phyloP scores from a whole-genome alignment of 1,284 basidiomycete genomes.

The Fomitopsis betulina region DNA sequence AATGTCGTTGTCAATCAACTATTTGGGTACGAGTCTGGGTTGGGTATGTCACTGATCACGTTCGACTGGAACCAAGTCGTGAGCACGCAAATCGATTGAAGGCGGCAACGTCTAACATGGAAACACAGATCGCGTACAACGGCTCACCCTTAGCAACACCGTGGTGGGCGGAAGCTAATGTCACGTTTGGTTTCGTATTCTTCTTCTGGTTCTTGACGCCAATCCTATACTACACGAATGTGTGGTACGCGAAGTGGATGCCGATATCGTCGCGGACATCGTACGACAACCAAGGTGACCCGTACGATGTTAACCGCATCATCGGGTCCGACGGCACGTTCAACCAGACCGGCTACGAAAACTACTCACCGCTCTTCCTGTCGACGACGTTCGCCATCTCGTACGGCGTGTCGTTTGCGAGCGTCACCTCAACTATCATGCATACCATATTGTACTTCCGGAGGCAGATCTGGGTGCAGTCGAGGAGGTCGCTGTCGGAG shows the following conservation, averaged over 20 bases:
- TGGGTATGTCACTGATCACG: slow-evolving; percentile 65
- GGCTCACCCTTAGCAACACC: slow-evolving; percentile 28
- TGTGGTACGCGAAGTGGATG: slow-evolving; percentile 37
- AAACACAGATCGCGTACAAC: slow-evolving; percentile 23
- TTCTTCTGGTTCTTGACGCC: slow-evolving; percentile 64
- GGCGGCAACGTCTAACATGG: not conserved
- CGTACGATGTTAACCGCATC: slow-evolving; percentile 51
- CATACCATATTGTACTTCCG: slow-evolving; percentile 61
- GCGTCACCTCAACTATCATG: slow-evolving; percentile 49
- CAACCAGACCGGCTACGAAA: slow-evolving; percentile 45
- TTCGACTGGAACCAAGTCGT: slow-evolving; percentile 36
- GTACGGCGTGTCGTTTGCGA: slow-evolving; percentile 57
- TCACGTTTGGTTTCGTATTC: slow-evolving; percentile 26
- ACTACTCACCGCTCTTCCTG: slow-evolving; percentile 58
- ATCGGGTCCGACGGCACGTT: slow-evolving; percentile 39
- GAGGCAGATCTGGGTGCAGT: slow-evolving; percentile 46
- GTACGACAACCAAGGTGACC: slow-evolving; percentile 37
- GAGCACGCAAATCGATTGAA: not conserved
- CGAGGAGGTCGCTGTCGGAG: slow-evolving; percentile 42
- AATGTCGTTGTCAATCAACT: slow-evolving; percentile 75
- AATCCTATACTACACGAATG: slow-evolving; percentile 37
- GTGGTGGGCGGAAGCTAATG: slow-evolving; percentile 29
- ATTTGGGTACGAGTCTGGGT: slow-evolving; percentile 71
- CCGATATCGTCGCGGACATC: slow-evolving; percentile 29
- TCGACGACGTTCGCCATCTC: slow-evolving; percentile 51